Percentiles rank a stretch among this genome's conserved stretches.
phyloP scores from a whole-genome alignment of 169 alveolate species.

The Perkinsus olseni region DNA sequence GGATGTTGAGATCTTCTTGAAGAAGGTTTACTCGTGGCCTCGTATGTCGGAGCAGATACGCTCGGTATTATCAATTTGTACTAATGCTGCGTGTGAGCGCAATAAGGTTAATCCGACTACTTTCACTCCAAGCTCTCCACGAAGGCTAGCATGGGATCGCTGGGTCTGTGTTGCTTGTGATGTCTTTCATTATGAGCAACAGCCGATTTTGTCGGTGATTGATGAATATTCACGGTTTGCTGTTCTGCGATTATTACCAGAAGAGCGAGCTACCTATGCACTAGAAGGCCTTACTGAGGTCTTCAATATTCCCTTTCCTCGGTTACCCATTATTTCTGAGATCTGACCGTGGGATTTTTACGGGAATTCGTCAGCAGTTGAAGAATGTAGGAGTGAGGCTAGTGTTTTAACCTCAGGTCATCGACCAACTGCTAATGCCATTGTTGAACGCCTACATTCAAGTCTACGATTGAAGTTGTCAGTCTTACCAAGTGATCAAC shows the following conservation, averaged over 20 bases:
- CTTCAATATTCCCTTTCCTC: background rate
- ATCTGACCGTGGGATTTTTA: background rate
- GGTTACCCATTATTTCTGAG: background rate
- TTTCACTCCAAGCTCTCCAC: background rate
- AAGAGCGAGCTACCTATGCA: background rate
- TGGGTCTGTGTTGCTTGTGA: background rate
- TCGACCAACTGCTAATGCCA: background rate
- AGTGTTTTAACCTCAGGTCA: background rate
- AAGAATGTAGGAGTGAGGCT: background rate
- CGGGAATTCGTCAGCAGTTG: background rate
- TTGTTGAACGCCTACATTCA: background rate
- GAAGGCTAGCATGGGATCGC: background rate
- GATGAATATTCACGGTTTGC: background rate
- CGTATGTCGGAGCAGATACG: background rate
- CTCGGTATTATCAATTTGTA: background rate
- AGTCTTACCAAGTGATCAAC: background rate
- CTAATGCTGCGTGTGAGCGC: background rate
- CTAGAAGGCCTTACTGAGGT: background rate
- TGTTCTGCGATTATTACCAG: background rate
- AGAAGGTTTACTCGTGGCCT: background rate
- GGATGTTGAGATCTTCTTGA: background rate
- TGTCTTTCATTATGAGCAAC: background rate
- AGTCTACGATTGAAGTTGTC: background rate
- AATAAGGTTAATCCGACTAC: background rate
- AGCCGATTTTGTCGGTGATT: background rate